phyloP scores from a whole-genome alignment of 306 rosid genomes.

The Glycine soja region DNA sequence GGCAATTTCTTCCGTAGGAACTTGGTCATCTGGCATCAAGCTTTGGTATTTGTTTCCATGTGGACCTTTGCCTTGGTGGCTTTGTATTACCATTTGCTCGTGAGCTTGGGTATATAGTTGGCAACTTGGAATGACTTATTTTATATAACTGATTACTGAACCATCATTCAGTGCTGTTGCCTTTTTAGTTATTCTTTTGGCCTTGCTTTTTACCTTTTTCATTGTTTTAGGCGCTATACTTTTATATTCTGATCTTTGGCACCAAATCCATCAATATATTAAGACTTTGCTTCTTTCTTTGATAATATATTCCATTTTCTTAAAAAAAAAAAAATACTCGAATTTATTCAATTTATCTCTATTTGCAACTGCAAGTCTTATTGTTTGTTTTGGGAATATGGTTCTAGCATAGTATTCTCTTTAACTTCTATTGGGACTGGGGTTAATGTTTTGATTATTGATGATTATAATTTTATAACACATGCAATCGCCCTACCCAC shows the following conservation, averaged over 20 bases:
- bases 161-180: conserved; percentile 29
- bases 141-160: conserved; percentile 7
- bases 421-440: background rate
- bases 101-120: conserved; percentile 86
- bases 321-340: background rate
- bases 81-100: conserved; percentile 92
- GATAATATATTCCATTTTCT: conserved; percentile 16
- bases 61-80: conserved; percentile 97
- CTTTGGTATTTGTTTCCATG: conserved; percentile 85
- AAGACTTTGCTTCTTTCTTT: conserved; percentile 28
- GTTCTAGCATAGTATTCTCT: conserved; percentile 14
- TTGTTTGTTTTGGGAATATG: conserved; percentile 35
- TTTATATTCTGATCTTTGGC: conserved; percentile 12
- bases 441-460: background rate
- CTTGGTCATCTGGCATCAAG: conserved; percentile 88
- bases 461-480: conserved; percentile 1
- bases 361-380: conserved; percentile 10
- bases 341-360: conserved; percentile 3
- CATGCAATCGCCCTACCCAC: conserved; percentile 14
- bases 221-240: conserved; percentile 13
- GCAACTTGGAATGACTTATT: conserved; percentile 45
- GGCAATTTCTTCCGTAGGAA: conserved; percentile 65
- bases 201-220: background rate
- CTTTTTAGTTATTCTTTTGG: conserved; percentile 5
- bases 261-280: background rate